Conservation (phyloP, 108 stramenopile species). For the Nitzschia putrida region DNA sequence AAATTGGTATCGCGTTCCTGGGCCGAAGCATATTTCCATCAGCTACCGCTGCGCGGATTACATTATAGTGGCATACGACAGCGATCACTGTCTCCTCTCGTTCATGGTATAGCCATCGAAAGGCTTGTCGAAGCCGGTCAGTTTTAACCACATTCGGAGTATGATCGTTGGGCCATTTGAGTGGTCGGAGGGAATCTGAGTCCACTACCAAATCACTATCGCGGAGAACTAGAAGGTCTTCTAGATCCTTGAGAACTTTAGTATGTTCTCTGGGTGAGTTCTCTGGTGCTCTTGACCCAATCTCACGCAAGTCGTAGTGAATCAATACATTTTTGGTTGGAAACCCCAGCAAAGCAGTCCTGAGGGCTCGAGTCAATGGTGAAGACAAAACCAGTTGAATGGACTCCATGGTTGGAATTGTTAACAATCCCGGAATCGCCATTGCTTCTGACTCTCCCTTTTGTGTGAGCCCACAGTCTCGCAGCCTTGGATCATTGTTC, state of each 20-base stretch:
- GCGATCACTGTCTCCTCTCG: constrained; percentile 32
- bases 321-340: constrained; percentile 28
- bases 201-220: constrained; percentile 10
- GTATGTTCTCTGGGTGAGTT: constrained; percentile 32
- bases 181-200: constrained; percentile 12
- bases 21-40: constrained; percentile 23
- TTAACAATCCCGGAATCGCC: constrained; percentile 15
- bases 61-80: constrained; percentile 51
- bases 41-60: constrained; percentile 31
- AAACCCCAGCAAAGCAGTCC: constrained; percentile 48
- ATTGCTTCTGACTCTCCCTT: constrained; percentile 30
- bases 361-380: constrained; percentile 50
- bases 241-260: constrained; percentile 27
- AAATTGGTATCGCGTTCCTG: constrained; percentile 39
- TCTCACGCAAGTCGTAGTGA: constrained; percentile 40
- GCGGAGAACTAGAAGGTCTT: not conserved
- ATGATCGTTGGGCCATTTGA: constrained; percentile 26
- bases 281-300: constrained; percentile 40
- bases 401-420: not conserved
- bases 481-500: constrained; percentile 27
- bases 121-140: constrained; percentile 25
- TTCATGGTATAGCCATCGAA: constrained; percentile 19
- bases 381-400: constrained; percentile 42
- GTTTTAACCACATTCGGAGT: constrained; percentile 28
- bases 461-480: constrained; percentile 38